phyloP scores from a whole-genome alignment of 768 basidiomycete species.

The Sistotremastrum niveocremeum region DNA sequence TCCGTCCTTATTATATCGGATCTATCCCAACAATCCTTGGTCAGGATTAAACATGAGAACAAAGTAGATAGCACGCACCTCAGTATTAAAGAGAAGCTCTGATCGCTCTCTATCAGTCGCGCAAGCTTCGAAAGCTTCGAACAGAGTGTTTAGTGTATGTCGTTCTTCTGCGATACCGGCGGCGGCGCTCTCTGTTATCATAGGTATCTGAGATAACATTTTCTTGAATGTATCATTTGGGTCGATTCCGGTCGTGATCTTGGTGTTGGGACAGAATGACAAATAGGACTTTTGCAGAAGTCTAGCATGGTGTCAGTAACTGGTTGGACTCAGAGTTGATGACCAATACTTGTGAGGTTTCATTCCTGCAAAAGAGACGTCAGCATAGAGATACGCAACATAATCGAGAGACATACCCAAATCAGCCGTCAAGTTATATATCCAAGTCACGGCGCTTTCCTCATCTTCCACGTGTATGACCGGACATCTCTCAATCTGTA shows the following conservation, averaged over 20 bases:
- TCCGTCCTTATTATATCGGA: no score
- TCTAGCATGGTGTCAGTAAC: not conserved
- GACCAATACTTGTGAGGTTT: not conserved
- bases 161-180: constrained; percentile 8
- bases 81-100: no score
- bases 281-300: constrained; percentile 9
- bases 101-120: no score
- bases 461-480: constrained; percentile 1
- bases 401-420: constrained; percentile 2
- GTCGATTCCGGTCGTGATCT: constrained; percentile 6
- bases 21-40: no score
- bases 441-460: constrained; percentile 7
- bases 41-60: no score
- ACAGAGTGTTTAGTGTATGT: constrained; percentile 8
- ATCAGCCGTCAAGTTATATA: constrained; percentile 9
- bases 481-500: constrained; percentile 6
- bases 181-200: constrained; percentile 8
- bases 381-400: not conserved
- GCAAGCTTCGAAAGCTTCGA: constrained; percentile 6
- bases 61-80: no score
- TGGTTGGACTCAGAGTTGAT: no score
- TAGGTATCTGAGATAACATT: constrained; percentile 10
- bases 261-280: constrained; percentile 5
- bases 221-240: constrained; percentile 11
- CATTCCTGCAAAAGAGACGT: not conserved